These are phyloP conservation scores for Penicillium aurantiogriseum DNA, from an alignment of 2,329 filamentous ascomycete genomes.

Conservation along the genomic window DNA sequence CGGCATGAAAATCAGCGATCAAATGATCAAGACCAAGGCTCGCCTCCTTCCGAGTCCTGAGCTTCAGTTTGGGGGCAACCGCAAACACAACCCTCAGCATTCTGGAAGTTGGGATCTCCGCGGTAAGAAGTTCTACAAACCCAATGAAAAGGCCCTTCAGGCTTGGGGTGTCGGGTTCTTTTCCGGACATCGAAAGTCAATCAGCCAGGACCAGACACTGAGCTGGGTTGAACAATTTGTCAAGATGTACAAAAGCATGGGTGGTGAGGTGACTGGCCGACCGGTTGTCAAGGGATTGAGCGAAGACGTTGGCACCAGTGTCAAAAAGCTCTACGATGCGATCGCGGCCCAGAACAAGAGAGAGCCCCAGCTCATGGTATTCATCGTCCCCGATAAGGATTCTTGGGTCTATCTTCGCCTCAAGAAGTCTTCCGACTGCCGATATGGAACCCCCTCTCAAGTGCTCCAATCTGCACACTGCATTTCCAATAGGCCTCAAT, in stretches of 20 bases:
- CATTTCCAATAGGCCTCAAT: conserved; percentile 69
- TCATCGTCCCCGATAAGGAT: conserved; percentile 72
- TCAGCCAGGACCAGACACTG: conserved; percentile 46
- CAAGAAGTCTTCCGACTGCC: conserved; percentile 86
- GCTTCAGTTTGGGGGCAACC: conserved; percentile 63
- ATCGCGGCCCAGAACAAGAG: conserved; percentile 39
- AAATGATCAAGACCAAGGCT: conserved; percentile 67
- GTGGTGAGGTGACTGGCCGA: conserved; percentile 53
- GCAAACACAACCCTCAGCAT: conserved; percentile 59
- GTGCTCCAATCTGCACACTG: conserved; percentile 73
- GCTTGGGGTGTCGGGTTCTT: conserved; percentile 75
- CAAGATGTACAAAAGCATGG: conserved; percentile 60
- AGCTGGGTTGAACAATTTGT: conserved; percentile 62
- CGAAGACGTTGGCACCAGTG: conserved; percentile 52
- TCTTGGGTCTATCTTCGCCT: conserved; percentile 73
- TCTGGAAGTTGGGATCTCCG: conserved; percentile 84
- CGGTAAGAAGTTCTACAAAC: conserved; percentile 70
- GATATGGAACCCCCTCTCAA: conserved; percentile 79
- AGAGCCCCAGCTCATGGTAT: conserved; percentile 73
- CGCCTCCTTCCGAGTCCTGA: conserved; percentile 68
- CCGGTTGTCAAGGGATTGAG: conserved; percentile 47
- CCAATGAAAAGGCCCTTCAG: conserved; percentile 62
- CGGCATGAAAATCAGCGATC: conserved; percentile 65
- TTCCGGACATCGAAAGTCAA: conserved; percentile 52
- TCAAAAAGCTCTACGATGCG: conserved; percentile 56